Base-by-base conservation (phyloP, 2,329 filamentous ascomycete species). In the Pseudogymnoascus sp. region DNA sequence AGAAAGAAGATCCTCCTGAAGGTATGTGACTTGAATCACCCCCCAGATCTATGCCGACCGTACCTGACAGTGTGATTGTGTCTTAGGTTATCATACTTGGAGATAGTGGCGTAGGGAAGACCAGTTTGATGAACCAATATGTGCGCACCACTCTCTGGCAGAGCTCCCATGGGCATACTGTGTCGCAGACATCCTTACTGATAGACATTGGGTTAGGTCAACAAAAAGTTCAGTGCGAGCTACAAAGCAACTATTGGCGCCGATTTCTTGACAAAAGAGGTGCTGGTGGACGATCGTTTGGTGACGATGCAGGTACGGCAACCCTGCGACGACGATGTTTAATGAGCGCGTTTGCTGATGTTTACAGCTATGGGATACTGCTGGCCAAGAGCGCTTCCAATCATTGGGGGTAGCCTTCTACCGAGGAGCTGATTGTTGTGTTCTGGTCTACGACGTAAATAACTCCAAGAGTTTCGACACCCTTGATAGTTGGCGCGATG, bases 121-220 rank as follows among this genome's bases (percentile, higher is more conserved):
- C 94, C 65, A 97, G 92, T 78, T 87, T 99, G 85, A 99, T 99
- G 94, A 99, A 99, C 81, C 94, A 99, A 97, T 99, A 97, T 90
- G 94, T 97, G 86, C 76, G 90, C 71, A 63, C 58, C 63, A 66
- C 66, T 59, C 61, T 61, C 62, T 64, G 26, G 26, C 49, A 21
- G 49, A 2, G 49, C 49, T 33, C 16, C 19, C 29, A 12, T 4
- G 21, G 33, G 19, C 35, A 39, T 26, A 6, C 49, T 61, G 37
- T n/a, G 26, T 16, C 49, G 29, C 29, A 55, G 29, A 5, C n/a
- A 55, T 21, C 29, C 29, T 33, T 38, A 38, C 58, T 38, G 33
- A 60, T 38, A 60, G 19, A 23, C 14, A 49, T 63, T 62, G 62
- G 61, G 55, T 69, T 69, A 97, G 93, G 93, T 99, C 84, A 99